Evolutionary conservation across 331 rosid species (phyloP).

Genomic region (Quercus lobata): DNA sequence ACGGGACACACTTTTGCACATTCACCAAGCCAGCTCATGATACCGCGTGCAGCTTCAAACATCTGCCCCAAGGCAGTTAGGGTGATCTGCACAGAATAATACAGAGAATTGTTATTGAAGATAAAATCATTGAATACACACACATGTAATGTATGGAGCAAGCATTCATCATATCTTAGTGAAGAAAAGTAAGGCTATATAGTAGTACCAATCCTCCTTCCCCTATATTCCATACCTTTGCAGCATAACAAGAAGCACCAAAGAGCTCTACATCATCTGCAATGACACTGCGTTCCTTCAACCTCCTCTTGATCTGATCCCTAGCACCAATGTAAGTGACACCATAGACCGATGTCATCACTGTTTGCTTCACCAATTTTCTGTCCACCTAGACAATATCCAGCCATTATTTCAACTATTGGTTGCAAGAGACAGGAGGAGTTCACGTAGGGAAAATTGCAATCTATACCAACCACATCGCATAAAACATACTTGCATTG

Average conservation of each 20-base stretch:
- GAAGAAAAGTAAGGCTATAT: background rate
- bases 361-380: slow-evolving; percentile 98
- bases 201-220: background rate
- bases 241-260: slow-evolving; percentile 84
- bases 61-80: slow-evolving; percentile 88
- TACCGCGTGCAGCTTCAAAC: slow-evolving; percentile 92
- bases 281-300: slow-evolving; percentile 67
- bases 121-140: background rate
- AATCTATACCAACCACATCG: background rate
- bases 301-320: slow-evolving; percentile 88
- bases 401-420: slow-evolving; percentile 31
- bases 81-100: slow-evolving; percentile 53
- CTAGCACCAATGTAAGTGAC: slow-evolving; percentile 96
- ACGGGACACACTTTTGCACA: slow-evolving; percentile 78
- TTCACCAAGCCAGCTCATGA: slow-evolving; percentile 96
- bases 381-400: slow-evolving; percentile 69
- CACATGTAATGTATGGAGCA: background rate
- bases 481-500: background rate
- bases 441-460: background rate
- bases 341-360: slow-evolving; percentile 99
- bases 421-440: slow-evolving; percentile 16
- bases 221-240: slow-evolving; percentile 51
- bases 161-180: no score
- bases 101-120: background rate
- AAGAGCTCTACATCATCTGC: slow-evolving; percentile 60